phyloP scores from a whole-genome alignment of 1,139 yeast species.

The Protomyces gravidus region DNA sequence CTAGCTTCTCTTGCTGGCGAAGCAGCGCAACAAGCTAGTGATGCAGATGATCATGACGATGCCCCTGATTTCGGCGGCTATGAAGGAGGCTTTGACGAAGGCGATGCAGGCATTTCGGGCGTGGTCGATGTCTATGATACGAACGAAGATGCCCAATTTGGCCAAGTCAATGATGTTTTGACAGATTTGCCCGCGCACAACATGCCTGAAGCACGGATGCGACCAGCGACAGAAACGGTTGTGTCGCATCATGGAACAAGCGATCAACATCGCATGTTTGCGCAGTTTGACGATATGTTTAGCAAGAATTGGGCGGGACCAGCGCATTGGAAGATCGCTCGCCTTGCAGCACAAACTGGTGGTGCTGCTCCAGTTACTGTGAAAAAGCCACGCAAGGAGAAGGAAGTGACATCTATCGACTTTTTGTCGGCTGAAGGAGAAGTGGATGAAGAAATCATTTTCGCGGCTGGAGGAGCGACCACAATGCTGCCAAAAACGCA shows the following conservation, averaged over 20 bases:
- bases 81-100: conserved; percentile 35
- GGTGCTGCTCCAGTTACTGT: not conserved
- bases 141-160: conserved; percentile 35
- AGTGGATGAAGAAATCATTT: conserved; percentile 48
- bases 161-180: conserved; percentile 12
- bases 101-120: conserved; percentile 33
- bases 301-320: conserved; percentile 84
- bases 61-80: conserved; percentile 36
- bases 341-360: conserved; percentile 41
- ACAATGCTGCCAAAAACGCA: conserved; percentile 48
- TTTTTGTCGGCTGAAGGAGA: conserved; percentile 49
- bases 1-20: conserved; percentile 11
- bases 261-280: conserved; percentile 64
- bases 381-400: conserved; percentile 38
- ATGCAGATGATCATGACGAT: conserved; percentile 28
- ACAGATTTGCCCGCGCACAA: not conserved
- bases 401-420: conserved; percentile 47
- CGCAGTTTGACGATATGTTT: conserved; percentile 69
- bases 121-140: conserved; percentile 34
- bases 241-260: not conserved
- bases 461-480: conserved; percentile 48
- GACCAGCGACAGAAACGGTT: not conserved
- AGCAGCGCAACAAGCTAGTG: conserved; percentile 5
- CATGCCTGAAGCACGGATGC: not conserved
- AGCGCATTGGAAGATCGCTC: conserved; percentile 83